Conservation (phyloP, 208 protist genomes). For the Leishmania tarentolae region DNA sequence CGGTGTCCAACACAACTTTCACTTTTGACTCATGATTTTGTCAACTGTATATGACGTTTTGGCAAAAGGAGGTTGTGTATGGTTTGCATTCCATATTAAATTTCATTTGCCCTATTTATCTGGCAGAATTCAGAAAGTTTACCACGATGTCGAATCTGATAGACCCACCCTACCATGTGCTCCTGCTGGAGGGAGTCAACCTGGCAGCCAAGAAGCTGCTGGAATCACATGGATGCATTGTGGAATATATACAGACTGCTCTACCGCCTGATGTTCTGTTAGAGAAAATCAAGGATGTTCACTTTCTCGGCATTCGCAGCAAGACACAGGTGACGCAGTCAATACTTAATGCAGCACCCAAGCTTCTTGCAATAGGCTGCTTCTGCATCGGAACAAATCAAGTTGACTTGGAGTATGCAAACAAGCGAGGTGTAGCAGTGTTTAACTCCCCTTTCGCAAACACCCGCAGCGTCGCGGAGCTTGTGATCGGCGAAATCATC, state of each 20-base stretch:
- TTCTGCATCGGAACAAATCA: conserved; percentile 97
- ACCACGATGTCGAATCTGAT: conserved; percentile 37
- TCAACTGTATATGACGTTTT: not conserved
- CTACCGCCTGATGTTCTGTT: conserved; percentile 73
- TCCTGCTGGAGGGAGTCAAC: conserved; percentile 92
- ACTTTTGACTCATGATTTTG: not conserved
- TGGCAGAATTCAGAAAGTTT: not conserved
- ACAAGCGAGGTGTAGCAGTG: conserved; percentile 83
- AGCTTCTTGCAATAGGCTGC: conserved; percentile 91
- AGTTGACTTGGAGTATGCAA: conserved; percentile 86
- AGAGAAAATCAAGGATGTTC: conserved; percentile 81
- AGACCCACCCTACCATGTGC: conserved; percentile 51
- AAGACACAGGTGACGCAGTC: conserved; percentile 88
- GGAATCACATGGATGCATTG: conserved; percentile 74
- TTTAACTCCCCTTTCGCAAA: conserved; percentile 97
- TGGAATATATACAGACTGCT: conserved; percentile 68
- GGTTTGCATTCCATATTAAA: not conserved
- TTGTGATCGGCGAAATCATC: conserved; percentile 93
- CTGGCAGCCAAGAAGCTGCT: conserved; percentile 74
- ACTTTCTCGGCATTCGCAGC: conserved; percentile 92
- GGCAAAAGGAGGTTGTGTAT: no score
- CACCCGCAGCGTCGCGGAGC: conserved; percentile 93
- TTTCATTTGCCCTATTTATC: not conserved
- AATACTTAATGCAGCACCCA: conserved; percentile 72
- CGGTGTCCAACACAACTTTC: not conserved